Base-by-base conservation (phyloP, 2,329 filamentous ascomycete species). In the Trichophyton mentagrophytes region DNA sequence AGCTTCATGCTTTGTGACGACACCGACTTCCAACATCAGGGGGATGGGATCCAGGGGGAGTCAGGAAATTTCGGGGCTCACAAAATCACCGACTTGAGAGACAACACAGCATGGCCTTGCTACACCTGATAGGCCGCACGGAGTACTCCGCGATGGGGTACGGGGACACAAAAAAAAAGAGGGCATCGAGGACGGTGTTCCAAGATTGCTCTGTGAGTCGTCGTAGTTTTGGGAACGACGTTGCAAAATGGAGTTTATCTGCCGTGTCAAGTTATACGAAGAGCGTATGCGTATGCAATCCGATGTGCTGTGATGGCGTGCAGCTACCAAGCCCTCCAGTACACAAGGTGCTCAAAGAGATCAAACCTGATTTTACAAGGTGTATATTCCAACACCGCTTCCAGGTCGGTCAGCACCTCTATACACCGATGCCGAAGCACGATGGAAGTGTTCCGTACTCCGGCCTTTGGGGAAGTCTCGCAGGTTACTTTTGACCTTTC, bases 181-280 rank as follows among this genome's bases (percentile, higher is more conserved):
- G 46, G 46, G 13, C 13, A 27, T 27, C 20, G 3, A 27, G 46
- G 22, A 51, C 46, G 46, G 20, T 25, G 46, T 51, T 51, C 22
- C 46, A 51, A 51, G 46, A 22, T 13, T 1, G 22, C 46, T 51
- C 46, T 13, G 13, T 13, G n/a, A 55, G 8, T 38, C 30, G 8
- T 55, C 51, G n/a, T 30, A 25, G 49, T 3, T 15, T 55, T 36
- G 25, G 11, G 20, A 55, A n/a, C n/a, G 33, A 15, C 30, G 15
- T 36, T 36, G 13, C 13, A 36, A 36, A 33, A 33, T 55, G 51
- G 30, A 36, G 27, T 36, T n/a, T 20, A 55, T 36, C 27, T 55
- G 51, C 51, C 27, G 51, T 55, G 51, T 36, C 30, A 17, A 55
- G 27, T 55, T 55, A 55, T 55, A 55, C 51, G 51, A 55, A 38